Conservation (phyloP, 345 rosid species). For the Corchorus capsularis region DNA sequence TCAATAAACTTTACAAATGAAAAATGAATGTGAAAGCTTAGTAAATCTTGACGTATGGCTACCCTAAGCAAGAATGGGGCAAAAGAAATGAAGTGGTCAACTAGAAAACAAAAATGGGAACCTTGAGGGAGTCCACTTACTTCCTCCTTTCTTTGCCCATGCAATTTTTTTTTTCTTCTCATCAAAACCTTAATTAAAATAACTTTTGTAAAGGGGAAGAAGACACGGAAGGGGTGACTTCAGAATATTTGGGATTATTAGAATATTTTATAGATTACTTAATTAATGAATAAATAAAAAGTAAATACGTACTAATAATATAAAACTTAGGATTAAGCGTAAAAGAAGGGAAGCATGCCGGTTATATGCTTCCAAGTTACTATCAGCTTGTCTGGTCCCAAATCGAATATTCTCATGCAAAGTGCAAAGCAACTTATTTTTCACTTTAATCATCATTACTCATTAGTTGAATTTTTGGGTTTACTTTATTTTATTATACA, state of each 20-base stretch:
- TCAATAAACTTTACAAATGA: too few relatives aligned
- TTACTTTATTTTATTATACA: not conserved
- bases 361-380: not conserved
- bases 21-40: too few relatives aligned
- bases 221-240: not conserved
- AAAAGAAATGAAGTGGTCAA: too few relatives aligned
- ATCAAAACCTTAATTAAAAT: too few relatives aligned
- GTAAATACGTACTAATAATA: not conserved
- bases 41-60: too few relatives aligned
- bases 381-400: not conserved
- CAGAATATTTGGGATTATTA: not conserved
- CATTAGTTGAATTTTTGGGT: not conserved
- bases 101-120: too few relatives aligned
- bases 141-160: too few relatives aligned
- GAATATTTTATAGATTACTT: not conserved
- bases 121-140: too few relatives aligned
- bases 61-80: too few relatives aligned
- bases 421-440: conserved; percentile 2
- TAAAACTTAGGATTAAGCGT: not conserved
- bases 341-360: conserved; percentile 4
- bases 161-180: not conserved
- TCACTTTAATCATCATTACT: not conserved
- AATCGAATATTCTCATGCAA: conserved; percentile 12
- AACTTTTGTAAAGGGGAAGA: not conserved
- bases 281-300: not conserved